Evolutionary conservation across 345 rosid species (phyloP).

Genomic region (Populus alba): DNA sequence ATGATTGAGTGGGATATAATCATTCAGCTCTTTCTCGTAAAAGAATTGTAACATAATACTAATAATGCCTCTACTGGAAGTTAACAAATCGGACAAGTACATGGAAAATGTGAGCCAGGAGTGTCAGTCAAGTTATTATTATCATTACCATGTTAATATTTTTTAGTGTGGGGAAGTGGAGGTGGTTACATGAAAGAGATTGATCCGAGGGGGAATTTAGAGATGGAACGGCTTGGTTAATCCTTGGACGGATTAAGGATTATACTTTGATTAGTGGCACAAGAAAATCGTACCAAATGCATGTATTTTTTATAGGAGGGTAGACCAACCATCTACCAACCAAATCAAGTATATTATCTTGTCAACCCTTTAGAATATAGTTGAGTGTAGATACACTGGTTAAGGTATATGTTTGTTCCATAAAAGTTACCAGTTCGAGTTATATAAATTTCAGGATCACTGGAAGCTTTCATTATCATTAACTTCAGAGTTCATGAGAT

Average conservation of each 20-base stretch:
- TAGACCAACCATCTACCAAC: background rate
- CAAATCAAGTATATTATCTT: background rate
- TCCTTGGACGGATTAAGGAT: background rate
- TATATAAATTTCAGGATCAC: no score
- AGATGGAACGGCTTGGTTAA: background rate
- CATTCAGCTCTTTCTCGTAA: constrained; percentile 29
- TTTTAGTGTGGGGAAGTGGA: constrained; percentile 1
- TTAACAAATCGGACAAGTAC: background rate
- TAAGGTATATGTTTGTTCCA: no score
- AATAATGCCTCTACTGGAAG: constrained; percentile 1
- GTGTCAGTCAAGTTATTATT: constrained; percentile 3
- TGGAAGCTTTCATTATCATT: no score
- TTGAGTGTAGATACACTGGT: no score
- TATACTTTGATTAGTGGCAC: background rate
- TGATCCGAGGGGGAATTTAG: background rate
- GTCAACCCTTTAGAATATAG: background rate
- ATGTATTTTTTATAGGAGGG: background rate
- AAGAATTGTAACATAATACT: constrained; percentile 11
- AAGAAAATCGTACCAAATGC: background rate
- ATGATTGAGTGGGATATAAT: constrained; percentile 48
- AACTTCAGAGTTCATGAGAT: accelerated
- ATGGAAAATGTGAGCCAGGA: background rate
- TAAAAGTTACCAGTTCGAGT: no score
- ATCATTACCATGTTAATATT: background rate
- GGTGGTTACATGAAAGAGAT: constrained; percentile 15